phyloP scores from a whole-genome alignment of 2,329 filamentous ascomycete genomes.

The Aspergillus latus region DNA sequence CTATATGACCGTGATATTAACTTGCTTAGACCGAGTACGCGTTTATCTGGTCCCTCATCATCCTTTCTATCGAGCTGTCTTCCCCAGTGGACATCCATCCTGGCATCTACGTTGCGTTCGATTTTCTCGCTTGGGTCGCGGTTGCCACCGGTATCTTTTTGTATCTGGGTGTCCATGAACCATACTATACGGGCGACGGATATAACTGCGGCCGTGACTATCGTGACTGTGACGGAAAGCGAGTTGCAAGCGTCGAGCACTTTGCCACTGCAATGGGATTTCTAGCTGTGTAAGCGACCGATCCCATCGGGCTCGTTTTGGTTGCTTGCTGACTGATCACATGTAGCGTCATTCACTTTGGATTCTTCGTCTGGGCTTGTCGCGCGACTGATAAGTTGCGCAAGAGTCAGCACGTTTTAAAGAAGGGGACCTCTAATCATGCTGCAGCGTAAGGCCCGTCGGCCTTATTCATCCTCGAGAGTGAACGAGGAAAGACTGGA shows the following conservation, averaged over 20 bases:
- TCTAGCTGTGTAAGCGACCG: conserved; percentile 8
- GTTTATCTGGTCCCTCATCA: conserved; percentile 13
- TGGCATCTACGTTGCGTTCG: conserved; percentile 15
- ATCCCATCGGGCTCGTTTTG: background rate
- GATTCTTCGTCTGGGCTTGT: conserved; percentile 14
- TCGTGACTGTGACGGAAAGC: conserved; percentile 9
- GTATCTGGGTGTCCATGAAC: conserved; percentile 1
- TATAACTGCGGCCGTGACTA: conserved; percentile 4
- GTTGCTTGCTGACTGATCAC: background rate
- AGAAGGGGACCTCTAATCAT: background rate
- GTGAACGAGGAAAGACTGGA: too few species aligned
- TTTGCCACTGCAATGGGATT: conserved; percentile 15
- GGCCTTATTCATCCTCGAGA: too few species aligned
- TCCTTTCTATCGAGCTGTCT: conserved; percentile 8
- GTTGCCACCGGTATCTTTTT: background rate
- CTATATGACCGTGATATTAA: too few species aligned
- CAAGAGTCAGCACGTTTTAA: conserved; percentile 1
- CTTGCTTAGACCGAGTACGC: conserved; percentile 7
- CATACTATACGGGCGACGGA: conserved; percentile 8
- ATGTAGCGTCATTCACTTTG: conserved; percentile 12
- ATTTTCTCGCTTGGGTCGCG: conserved; percentile 9
- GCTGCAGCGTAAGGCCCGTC: background rate
- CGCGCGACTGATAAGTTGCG: conserved; percentile 8
- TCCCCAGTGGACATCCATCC: conserved; percentile 8
- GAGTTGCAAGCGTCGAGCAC: conserved; percentile 8